phyloP scores from a whole-genome alignment of 495 filamentous ascomycete species.

The Annulohypoxylon nitens region DNA sequence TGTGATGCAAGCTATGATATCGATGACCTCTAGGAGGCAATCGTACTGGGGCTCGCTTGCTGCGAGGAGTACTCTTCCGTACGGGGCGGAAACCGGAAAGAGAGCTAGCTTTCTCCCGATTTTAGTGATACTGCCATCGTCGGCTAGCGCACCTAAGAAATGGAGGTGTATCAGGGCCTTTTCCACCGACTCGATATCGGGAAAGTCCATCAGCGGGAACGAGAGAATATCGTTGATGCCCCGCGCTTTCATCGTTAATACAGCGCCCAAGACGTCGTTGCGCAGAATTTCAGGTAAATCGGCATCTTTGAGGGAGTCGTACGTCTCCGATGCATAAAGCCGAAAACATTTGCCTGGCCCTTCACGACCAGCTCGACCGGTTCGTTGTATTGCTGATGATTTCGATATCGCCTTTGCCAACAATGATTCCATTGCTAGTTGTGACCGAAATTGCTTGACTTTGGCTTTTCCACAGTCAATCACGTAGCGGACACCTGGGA shows the following conservation, averaged over 20 bases:
- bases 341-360: slow-evolving; percentile 89
- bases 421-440: slow-evolving; percentile 89
- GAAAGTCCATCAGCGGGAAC: slow-evolving; percentile 89
- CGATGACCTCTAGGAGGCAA: slow-evolving; percentile 86
- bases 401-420: slow-evolving; percentile 92
- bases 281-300: slow-evolving; percentile 92
- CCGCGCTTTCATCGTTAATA: slow-evolving; percentile 95
- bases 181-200: slow-evolving; percentile 79
- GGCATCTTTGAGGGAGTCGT: slow-evolving; percentile 73
- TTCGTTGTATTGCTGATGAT: slow-evolving; percentile 91
- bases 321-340: slow-evolving; percentile 88
- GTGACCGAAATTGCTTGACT: slow-evolving; percentile 88
- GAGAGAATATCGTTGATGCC: slow-evolving; percentile 84
- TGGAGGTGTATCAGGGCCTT: slow-evolving; percentile 87
- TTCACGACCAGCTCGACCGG: slow-evolving; percentile 94
- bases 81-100: slow-evolving; percentile 83
- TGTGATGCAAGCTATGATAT: slow-evolving; percentile 89
- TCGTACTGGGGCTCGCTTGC: slow-evolving; percentile 76
- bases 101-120: slow-evolving; percentile 81
- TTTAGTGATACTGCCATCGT: slow-evolving; percentile 78
- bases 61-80: slow-evolving; percentile 85
- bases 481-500: slow-evolving; percentile 91
- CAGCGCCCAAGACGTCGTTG: slow-evolving; percentile 84
- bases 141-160: slow-evolving; percentile 79
- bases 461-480: slow-evolving; percentile 96